phyloP scores from a whole-genome alignment of 345 rosid species.

The Heritiera littoralis region DNA sequence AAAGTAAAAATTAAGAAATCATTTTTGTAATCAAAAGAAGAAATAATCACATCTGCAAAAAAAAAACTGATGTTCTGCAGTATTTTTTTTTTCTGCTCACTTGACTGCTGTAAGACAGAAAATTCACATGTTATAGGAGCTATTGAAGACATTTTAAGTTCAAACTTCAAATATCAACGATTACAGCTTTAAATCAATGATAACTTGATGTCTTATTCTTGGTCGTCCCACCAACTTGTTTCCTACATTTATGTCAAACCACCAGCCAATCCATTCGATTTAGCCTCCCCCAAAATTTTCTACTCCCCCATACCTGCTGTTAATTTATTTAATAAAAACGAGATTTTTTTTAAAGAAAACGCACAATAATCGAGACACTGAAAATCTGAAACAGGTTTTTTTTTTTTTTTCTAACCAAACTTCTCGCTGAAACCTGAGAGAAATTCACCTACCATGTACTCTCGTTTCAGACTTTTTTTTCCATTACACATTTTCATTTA shows the following conservation, averaged over 20 bases:
- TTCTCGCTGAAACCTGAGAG: conserved; percentile 25
- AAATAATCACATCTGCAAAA: neutral
- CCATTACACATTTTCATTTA: conserved; percentile 15
- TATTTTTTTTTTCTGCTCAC: neutral
- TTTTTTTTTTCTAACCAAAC: conserved; percentile 23
- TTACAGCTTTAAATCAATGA: conserved; percentile 4
- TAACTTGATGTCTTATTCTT: neutral
- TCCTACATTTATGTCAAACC: neutral
- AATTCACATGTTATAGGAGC: neutral
- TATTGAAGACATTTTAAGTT: neutral
- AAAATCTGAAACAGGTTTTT: neutral
- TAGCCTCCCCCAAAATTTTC: neutral
- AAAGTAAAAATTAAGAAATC: neutral
- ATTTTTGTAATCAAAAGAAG: neutral
- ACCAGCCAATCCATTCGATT: conserved; percentile 20
- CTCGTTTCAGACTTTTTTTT: neutral
- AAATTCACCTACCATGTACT: conserved; percentile 31
- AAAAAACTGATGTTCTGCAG: neutral
- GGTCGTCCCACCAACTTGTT: conserved; percentile 23
- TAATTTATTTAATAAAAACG: neutral
- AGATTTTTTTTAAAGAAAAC: neutral
- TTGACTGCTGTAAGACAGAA: neutral
- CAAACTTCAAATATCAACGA: conserved; percentile 18
- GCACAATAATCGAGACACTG: conserved; percentile 31
- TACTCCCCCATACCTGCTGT: conserved; percentile 17